Percentiles rank a stretch among this genome's conserved stretches.
phyloP scores from a whole-genome alignment of 2,329 filamentous ascomycete species.

The Davidsoniella eucalypti region DNA sequence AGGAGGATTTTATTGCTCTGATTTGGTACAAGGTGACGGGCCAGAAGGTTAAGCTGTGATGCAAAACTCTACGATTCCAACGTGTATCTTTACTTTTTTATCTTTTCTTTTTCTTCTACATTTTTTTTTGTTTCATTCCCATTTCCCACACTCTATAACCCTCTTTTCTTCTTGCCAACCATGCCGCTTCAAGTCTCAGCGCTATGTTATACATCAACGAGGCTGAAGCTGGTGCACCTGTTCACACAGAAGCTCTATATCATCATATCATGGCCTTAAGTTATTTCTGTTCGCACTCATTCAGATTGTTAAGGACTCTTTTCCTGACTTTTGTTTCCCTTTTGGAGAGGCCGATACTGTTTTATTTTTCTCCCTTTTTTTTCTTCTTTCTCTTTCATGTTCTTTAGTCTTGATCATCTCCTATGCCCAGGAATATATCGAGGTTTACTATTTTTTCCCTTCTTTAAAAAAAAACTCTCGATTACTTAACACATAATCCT shows the following conservation, averaged over 20 bases:
- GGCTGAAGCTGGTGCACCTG: too few species aligned
- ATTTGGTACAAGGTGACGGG: conserved; percentile 49
- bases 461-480: too few species aligned
- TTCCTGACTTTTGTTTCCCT: too few species aligned
- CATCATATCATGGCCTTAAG: background rate
- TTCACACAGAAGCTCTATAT: too few species aligned
- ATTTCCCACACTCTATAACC: background rate
- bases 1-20: conserved; percentile 46
- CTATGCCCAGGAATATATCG: too few species aligned
- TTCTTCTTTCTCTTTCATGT: too few species aligned
- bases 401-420: too few species aligned
- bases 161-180: background rate
- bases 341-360: too few species aligned
- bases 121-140: conserved; percentile 4
- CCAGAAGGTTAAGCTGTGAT: conserved; percentile 39
- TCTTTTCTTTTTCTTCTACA: conserved; percentile 1
- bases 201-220: background rate
- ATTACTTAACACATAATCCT: too few species aligned
- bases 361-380: too few species aligned
- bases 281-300: background rate
- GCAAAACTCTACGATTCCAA: conserved; percentile 12
- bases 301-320: too few species aligned
- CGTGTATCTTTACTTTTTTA: conserved; percentile 11
- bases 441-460: too few species aligned
- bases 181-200: background rate